phyloP scores from a whole-genome alignment of 129 eudicot species.

The Solidago caesia region DNA sequence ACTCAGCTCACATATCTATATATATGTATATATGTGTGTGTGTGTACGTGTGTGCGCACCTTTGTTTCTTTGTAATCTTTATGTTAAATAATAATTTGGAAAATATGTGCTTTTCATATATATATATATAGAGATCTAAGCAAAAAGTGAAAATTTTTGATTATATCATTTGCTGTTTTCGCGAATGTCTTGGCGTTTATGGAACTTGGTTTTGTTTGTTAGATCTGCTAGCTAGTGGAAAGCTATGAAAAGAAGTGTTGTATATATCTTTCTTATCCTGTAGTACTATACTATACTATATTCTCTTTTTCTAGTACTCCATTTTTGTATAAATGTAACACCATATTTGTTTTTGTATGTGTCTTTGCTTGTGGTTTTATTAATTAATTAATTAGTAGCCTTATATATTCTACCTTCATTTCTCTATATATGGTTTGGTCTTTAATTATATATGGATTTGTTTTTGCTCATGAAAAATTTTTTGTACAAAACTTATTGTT shows the following conservation, averaged over 20 bases:
- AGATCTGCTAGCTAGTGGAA: slow-evolving; percentile 88
- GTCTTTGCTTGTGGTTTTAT: not conserved
- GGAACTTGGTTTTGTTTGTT: slow-evolving; percentile 46
- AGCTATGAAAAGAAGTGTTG: slow-evolving; percentile 33
- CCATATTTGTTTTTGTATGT: slow-evolving; percentile 3
- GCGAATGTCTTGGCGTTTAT: slow-evolving; percentile 51
- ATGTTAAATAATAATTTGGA: too few species aligned
- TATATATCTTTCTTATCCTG: slow-evolving; percentile 1
- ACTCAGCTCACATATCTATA: not conserved
- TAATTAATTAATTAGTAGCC: not conserved
- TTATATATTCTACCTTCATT: not conserved
- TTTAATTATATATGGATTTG: too few species aligned
- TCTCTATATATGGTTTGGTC: not conserved
- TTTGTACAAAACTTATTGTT: too few species aligned
- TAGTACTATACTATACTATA: not conserved
- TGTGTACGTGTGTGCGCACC: not conserved
- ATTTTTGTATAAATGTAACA: slow-evolving; percentile 23
- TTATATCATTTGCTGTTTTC: slow-evolving; percentile 40
- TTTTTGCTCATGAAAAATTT: too few species aligned
- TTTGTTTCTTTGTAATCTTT: too few species aligned
- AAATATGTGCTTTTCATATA: not conserved
- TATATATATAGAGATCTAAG: not conserved
- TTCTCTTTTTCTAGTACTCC: slow-evolving; percentile 19
- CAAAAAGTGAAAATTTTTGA: not conserved
- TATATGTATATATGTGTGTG: not conserved